phyloP scores from a whole-genome alignment of 2,329 filamentous ascomycete genomes.

The Cercospora beticola region DNA sequence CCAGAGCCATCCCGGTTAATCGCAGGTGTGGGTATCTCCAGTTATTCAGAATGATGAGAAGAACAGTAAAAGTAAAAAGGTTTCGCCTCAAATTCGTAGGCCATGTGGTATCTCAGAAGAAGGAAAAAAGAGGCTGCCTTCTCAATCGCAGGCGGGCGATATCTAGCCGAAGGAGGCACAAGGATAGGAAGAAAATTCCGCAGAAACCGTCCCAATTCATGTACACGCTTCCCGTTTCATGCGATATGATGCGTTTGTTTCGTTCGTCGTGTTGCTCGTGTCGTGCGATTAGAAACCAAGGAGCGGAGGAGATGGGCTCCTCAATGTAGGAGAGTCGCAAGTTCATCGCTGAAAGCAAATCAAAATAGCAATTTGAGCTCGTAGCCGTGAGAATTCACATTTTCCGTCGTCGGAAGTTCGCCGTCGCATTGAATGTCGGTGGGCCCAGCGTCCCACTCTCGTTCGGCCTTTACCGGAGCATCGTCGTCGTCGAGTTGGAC shows the following conservation, averaged over 20 bases:
- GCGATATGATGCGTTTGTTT: slow-evolving; percentile 11
- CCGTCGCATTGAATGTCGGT: slow-evolving; percentile 52
- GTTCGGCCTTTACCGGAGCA: slow-evolving; percentile 44
- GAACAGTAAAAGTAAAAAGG: not conserved
- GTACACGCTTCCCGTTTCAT: slow-evolving; percentile 20
- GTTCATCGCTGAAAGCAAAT: slow-evolving; percentile 17
- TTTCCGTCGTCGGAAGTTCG: slow-evolving; percentile 46
- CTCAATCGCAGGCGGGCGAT: slow-evolving; percentile 11
- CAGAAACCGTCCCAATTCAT: slow-evolving; percentile 16
- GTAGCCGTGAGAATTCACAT: slow-evolving; percentile 48
- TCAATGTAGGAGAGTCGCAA: not conserved
- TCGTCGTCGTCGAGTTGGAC: slow-evolving; percentile 48
- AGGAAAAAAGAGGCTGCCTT: slow-evolving; percentile 6
- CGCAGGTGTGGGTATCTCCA: slow-evolving; percentile 7
- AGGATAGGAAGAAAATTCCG: not conserved
- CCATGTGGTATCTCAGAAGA: slow-evolving; percentile 27
- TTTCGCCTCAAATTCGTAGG: slow-evolving; percentile 29
- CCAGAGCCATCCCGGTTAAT: not conserved
- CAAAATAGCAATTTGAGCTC: slow-evolving; percentile 52
- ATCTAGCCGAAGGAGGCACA: slow-evolving; percentile 16
- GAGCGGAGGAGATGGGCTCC: slow-evolving; percentile 14
- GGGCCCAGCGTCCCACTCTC: slow-evolving; percentile 54
- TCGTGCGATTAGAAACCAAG: slow-evolving; percentile 22
- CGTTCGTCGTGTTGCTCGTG: slow-evolving; percentile 26
- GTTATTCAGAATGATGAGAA: not conserved